A percentile compares a stretch with the other conserved stretches of the same genome.
phyloP scores from a whole-genome alignment of 257 asterid species.

The Plantago ovata region DNA sequence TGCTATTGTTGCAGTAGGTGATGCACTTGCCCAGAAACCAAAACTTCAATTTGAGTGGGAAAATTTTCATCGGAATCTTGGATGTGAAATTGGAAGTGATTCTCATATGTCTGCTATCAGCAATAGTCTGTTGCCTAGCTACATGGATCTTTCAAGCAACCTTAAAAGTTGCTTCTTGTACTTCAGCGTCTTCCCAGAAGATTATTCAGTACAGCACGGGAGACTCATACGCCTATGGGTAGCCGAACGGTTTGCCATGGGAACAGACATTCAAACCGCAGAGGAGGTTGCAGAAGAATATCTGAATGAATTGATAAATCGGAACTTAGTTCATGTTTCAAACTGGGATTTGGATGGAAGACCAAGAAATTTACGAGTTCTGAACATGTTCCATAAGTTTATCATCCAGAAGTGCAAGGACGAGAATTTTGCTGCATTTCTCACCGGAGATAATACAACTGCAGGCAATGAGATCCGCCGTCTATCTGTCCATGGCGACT shows the following conservation, averaged over 20 bases:
- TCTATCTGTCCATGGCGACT: conserved; percentile 24
- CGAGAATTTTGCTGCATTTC: conserved; percentile 30
- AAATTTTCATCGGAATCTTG: conserved; percentile 20
- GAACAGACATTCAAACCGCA: conserved; percentile 13
- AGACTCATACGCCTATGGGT: conserved; percentile 50
- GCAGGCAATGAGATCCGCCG: conserved; percentile 26
- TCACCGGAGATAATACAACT: conserved; percentile 10
- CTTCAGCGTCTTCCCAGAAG: conserved; percentile 43
- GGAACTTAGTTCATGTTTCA: conserved; percentile 39
- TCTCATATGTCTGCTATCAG: conserved; percentile 17
- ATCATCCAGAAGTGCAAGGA: conserved; percentile 26
- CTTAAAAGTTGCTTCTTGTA: conserved; percentile 46
- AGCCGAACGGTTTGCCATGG: conserved; percentile 39
- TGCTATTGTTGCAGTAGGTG: conserved; percentile 36
- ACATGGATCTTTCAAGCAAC: conserved; percentile 38
- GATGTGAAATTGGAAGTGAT: conserved; percentile 17
- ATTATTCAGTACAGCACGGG: conserved; percentile 27
- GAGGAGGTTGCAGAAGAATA: conserved; percentile 42
- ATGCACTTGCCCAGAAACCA: conserved; percentile 29
- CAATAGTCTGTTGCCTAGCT: conserved; percentile 25
- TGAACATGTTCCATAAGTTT: conserved; percentile 21
- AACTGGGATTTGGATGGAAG: conserved; percentile 26
- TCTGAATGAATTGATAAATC: conserved; percentile 29
- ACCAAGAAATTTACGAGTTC: conserved; percentile 24
- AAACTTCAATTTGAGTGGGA: conserved; percentile 24